These are phyloP conservation scores for Coleophoma cylindrospora DNA, from an alignment of 2,329 filamentous ascomycete species.

Conservation along the genomic window DNA sequence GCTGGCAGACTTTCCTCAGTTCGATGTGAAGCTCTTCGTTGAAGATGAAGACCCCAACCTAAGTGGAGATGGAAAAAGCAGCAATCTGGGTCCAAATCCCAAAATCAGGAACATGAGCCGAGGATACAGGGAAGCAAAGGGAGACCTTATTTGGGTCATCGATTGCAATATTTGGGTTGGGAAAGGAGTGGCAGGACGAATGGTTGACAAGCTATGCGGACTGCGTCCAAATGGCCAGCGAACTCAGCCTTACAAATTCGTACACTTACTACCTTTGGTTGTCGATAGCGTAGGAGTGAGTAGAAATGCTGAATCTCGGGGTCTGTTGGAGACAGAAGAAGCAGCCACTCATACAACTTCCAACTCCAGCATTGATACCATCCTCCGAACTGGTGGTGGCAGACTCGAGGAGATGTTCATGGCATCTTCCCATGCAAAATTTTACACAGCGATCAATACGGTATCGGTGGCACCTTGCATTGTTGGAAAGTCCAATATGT, in stretches of 20 bases:
- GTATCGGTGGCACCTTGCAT: conserved; percentile 88
- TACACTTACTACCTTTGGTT: conserved; percentile 86
- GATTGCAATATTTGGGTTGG: conserved; percentile 97
- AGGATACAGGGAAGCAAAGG: conserved; percentile 82
- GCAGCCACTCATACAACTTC: conserved; percentile 18
- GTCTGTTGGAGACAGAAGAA: conserved; percentile 12
- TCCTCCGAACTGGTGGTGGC: conserved; percentile 57
- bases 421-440: conserved; percentile 89
- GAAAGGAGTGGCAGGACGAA: conserved; percentile 71
- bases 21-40: conserved; percentile 69
- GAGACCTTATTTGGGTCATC: conserved; percentile 88
- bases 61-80: conserved; percentile 41
- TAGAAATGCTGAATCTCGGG: conserved; percentile 15
- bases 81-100: conserved; percentile 85
- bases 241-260: conserved; percentile 73
- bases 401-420: conserved; percentile 93
- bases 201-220: conserved; percentile 85
- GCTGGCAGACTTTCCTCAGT: conserved; percentile 65
- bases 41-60: conserved; percentile 78
- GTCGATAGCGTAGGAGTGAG: conserved; percentile 60
- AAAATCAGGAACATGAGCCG: conserved; percentile 97
- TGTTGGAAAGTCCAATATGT: conserved; percentile 98
- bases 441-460: conserved; percentile 96
- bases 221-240: conserved; percentile 44
- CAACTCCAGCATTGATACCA: conserved; percentile 17